A percentile compares a stretch with the other conserved stretches of the same genome.
Conservation (phyloP, 768 basidiomycete species). For the Tulasnella sp. region DNA sequence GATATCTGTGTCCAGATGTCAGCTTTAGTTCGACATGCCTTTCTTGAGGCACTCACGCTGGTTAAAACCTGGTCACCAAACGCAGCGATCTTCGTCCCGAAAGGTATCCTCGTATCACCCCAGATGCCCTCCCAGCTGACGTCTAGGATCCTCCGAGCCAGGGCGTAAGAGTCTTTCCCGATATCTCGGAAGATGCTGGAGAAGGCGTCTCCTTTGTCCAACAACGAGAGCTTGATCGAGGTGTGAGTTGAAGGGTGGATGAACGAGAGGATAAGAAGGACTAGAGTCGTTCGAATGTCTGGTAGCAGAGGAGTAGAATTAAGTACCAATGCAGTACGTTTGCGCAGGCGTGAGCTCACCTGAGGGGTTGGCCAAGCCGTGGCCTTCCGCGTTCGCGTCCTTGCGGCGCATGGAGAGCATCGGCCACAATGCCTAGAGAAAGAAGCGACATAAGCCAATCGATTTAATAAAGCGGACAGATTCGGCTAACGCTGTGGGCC, state of each 20-base stretch:
- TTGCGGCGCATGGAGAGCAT: neutral
- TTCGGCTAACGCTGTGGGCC: slow-evolving; percentile 61
- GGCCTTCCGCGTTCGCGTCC: neutral
- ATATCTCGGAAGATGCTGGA: slow-evolving; percentile 71
- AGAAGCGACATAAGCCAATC: neutral
- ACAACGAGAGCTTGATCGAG: slow-evolving; percentile 57
- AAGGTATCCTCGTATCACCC: slow-evolving; percentile 66
- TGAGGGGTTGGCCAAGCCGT: neutral
- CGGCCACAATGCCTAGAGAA: neutral
- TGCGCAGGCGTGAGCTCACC: neutral
- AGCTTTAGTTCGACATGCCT: slow-evolving; percentile 23
- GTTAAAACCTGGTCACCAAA: slow-evolving; percentile 65
- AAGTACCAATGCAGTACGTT: neutral
- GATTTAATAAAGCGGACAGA: neutral
- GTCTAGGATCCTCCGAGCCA: slow-evolving; percentile 65
- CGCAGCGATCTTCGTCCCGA: slow-evolving; percentile 64
- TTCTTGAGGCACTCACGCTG: slow-evolving; percentile 47
- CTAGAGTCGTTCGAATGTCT: slow-evolving; percentile 79
- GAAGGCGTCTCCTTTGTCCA: slow-evolving; percentile 69
- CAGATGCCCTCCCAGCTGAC: slow-evolving; percentile 73
- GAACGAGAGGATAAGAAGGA: slow-evolving; percentile 72
- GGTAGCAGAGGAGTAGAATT: slow-evolving; percentile 26
- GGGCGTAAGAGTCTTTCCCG: slow-evolving; percentile 57
- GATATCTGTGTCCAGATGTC: slow-evolving; percentile 48
- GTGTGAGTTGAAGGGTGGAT: slow-evolving; percentile 49